These are phyloP conservation scores for Penicillium longicatenatum DNA, from an alignment of 495 filamentous ascomycete species.

Conservation along the genomic window DNA sequence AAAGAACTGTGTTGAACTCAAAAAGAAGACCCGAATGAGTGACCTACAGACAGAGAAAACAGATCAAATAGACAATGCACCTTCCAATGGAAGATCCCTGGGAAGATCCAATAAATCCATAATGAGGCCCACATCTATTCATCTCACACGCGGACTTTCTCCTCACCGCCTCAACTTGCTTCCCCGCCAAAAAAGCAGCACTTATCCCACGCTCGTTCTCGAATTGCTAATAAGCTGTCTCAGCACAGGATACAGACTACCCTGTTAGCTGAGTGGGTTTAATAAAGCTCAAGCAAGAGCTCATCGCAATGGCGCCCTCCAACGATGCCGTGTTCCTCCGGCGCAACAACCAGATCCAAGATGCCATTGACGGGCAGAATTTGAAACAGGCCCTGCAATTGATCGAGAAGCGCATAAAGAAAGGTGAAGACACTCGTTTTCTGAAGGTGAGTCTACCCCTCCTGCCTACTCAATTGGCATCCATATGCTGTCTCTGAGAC, in stretches of 20 bases:
- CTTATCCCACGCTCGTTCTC: constrained; percentile 21
- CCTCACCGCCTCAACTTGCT: constrained; percentile 30
- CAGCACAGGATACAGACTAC: constrained; percentile 29
- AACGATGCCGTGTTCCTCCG: constrained; percentile 51
- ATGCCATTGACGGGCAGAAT: constrained; percentile 58
- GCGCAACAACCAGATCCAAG: constrained; percentile 59
- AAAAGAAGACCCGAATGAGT: too few species aligned
- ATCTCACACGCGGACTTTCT: not conserved
- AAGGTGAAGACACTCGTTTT: constrained; percentile 54
- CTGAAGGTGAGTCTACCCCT: constrained; percentile 31
- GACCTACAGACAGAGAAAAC: too few species aligned
- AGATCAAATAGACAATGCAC: too few species aligned
- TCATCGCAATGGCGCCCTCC: constrained; percentile 33
- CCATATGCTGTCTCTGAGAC: not conserved
- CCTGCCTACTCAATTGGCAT: not conserved
- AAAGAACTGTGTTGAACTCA: too few species aligned
- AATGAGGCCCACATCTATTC: not conserved
- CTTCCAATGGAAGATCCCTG: too few species aligned
- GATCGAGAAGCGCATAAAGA: constrained; percentile 62
- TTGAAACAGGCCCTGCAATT: constrained; percentile 61
- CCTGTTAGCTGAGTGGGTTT: not conserved
- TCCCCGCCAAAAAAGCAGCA: constrained; percentile 8
- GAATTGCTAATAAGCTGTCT: constrained; percentile 29
- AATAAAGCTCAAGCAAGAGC: not conserved
- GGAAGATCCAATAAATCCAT: too few species aligned